Conservation (phyloP, 768 basidiomycete species). For the Tylopilus sp. region DNA sequence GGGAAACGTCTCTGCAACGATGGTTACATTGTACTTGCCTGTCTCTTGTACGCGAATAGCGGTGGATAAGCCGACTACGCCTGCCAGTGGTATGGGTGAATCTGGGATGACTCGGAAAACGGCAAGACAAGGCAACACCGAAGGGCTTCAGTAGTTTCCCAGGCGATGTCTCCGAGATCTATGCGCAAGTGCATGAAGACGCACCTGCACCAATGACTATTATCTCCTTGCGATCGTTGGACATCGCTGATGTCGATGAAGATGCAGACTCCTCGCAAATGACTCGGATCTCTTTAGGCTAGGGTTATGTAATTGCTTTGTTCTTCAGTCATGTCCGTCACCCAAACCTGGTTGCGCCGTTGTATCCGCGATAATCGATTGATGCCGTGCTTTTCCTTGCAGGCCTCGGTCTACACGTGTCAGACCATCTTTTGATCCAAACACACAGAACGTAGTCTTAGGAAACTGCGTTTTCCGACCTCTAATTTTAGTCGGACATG, state of each 20-base stretch:
- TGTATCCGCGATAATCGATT: background rate
- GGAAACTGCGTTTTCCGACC: background rate
- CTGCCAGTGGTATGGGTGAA: conserved; percentile 35
- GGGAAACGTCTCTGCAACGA: conserved; percentile 70
- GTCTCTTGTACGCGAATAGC: conserved; percentile 67
- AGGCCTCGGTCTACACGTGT: background rate
- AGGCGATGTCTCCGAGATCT: too few relatives aligned
- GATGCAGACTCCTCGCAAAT: too few relatives aligned
- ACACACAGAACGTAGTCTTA: background rate
- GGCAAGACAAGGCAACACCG: background rate
- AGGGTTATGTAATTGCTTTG: background rate
- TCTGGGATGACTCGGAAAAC: too few relatives aligned
- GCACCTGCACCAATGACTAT: conserved; percentile 42
- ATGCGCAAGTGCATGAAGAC: conserved; percentile 1
- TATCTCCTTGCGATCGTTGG: conserved; percentile 23
- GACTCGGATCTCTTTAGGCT: too few relatives aligned
- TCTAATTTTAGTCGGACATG: conserved; percentile 1
- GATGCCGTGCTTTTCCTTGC: background rate
- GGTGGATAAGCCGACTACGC: conserved; percentile 76
- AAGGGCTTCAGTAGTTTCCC: too few relatives aligned
- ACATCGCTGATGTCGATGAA: conserved; percentile 6
- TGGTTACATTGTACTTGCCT: conserved; percentile 58
- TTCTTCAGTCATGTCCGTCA: too few relatives aligned
- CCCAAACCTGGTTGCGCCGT: background rate
- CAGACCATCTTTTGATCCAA: background rate